phyloP scores from a whole-genome alignment of 305 asterid species.

The Fraxinus dipetala region DNA sequence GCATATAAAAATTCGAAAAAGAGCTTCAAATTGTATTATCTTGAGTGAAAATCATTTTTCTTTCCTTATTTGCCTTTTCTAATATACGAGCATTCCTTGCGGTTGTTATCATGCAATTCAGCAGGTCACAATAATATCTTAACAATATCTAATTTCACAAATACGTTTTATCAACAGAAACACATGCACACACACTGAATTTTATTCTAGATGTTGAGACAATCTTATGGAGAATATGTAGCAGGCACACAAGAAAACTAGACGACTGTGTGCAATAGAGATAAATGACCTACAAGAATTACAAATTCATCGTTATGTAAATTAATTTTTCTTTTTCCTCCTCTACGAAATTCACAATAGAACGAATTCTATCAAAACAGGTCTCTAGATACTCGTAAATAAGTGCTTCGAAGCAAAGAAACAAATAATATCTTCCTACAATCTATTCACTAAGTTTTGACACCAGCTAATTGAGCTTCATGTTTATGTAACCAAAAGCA shows the following conservation, averaged over 20 bases:
- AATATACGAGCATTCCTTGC: background rate
- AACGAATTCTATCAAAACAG: background rate
- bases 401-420: background rate
- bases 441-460: background rate
- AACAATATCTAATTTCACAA: background rate
- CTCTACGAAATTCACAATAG: background rate
- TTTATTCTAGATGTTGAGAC: too few relatives aligned
- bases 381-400: background rate
- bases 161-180: background rate
- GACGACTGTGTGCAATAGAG: background rate
- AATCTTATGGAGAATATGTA: background rate
- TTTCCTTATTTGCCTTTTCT: background rate
- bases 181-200: background rate
- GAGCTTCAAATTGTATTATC: background rate
- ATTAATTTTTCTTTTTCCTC: background rate
- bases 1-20: background rate
- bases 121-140: background rate
- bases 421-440: background rate
- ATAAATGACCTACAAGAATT: background rate
- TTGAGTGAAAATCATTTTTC: background rate
- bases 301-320: background rate
- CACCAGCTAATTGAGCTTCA: background rate
- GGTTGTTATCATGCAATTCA: background rate
- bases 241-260: background rate
- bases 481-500: background rate